Percentiles rank a stretch among this genome's conserved stretches.
Evolutionary conservation across 2,329 filamentous ascomycete genomes (phyloP).

Genomic region (Cladorrhinum sp.): DNA sequence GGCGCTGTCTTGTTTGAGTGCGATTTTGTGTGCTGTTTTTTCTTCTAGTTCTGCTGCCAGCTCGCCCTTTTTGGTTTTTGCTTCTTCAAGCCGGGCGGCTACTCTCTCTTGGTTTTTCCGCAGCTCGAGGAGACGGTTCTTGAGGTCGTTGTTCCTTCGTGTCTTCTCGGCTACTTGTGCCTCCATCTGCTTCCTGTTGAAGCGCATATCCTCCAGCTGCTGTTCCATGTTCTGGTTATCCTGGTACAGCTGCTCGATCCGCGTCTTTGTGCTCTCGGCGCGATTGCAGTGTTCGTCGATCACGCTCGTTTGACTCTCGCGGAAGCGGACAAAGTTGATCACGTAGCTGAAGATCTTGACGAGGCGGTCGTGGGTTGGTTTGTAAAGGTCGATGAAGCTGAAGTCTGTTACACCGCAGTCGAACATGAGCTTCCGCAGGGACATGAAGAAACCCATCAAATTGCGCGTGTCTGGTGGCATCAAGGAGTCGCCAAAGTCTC

Average conservation of each 20-base stretch:
- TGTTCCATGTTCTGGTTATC: constrained; percentile 86
- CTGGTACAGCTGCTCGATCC: constrained; percentile 79
- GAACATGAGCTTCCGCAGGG: constrained; percentile 71
- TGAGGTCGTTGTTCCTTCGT: constrained; percentile 80
- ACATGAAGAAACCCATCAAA: constrained; percentile 92
- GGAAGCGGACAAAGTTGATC: constrained; percentile 98
- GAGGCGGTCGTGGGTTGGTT: constrained; percentile 83
- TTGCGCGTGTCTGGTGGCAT: constrained; percentile 85
- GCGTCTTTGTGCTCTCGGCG: constrained; percentile 76
- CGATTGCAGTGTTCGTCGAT: constrained; percentile 96
- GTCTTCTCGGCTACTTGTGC: constrained; percentile 80
- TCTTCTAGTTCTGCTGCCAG: constrained; percentile 71
- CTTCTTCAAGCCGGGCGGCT: constrained; percentile 75
- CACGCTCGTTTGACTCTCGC: constrained; percentile 82
- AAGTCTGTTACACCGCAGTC: constrained; percentile 95
- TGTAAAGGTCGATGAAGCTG: constrained; percentile 86
- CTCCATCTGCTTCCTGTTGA: constrained; percentile 77
- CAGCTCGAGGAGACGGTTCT: constrained; percentile 75
- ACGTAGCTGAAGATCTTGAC: constrained; percentile 96
- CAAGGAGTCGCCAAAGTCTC: constrained; percentile 74
- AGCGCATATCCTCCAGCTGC: constrained; percentile 75
- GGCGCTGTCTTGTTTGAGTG: constrained; percentile 76
- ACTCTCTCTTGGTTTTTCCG: constrained; percentile 80
- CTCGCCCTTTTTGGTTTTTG: constrained; percentile 74
- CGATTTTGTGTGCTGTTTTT: constrained; percentile 66